Evolutionary conservation across 331 rosid species (phyloP).

Genomic region (Erythrophleum ivorense): DNA sequence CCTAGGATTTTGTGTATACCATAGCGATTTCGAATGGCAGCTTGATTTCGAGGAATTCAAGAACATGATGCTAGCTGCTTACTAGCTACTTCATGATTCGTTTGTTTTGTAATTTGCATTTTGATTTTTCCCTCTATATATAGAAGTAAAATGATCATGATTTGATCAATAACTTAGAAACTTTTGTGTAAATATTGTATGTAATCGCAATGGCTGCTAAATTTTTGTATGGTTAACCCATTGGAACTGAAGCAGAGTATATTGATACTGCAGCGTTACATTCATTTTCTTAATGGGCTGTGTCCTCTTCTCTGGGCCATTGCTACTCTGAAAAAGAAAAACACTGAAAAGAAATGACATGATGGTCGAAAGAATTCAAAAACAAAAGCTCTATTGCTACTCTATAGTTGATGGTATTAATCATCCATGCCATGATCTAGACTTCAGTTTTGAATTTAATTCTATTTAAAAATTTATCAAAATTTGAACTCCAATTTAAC

Average conservation of each 20-base stretch:
- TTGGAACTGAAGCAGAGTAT: not conserved
- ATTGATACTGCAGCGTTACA: not conserved
- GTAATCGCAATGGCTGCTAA: not conserved
- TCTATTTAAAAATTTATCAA: no score
- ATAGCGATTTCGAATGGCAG: constrained; percentile 55
- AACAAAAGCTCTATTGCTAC: not conserved
- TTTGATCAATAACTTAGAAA: not conserved
- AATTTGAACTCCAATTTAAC: no score
- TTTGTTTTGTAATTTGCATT: not conserved
- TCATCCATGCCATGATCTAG: not conserved
- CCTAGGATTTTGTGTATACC: constrained; percentile 50
- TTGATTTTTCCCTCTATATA: not conserved
- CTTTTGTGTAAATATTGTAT: not conserved
- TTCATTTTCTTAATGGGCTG: not conserved
- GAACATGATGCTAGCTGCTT: constrained; percentile 55
- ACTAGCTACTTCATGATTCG: constrained; percentile 43
- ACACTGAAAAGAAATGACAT: not conserved
- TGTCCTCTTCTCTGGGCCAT: not conserved
- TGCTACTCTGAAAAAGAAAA: no score
- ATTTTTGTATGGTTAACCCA: not conserved
- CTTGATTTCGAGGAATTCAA: constrained; percentile 77
- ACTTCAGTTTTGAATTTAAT: no score
- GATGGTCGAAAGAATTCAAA: not conserved
- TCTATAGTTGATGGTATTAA: not conserved
- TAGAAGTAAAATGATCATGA: not conserved